phyloP scores from a whole-genome alignment of 345 rosid genomes.

The Luvunga scandens region DNA sequence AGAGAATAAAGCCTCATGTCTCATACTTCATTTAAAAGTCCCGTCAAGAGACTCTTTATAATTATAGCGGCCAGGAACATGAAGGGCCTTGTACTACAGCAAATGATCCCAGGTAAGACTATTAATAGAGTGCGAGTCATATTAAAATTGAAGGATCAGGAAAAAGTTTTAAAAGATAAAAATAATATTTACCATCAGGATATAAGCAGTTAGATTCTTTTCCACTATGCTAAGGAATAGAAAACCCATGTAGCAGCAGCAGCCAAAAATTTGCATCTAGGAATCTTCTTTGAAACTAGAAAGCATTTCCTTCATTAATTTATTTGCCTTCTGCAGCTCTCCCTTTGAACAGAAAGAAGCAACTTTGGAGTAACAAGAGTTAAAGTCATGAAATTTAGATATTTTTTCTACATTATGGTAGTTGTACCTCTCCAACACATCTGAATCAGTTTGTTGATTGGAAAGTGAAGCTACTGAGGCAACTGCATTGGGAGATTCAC shows the following conservation, averaged over 20 bases:
- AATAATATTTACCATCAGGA: background rate
- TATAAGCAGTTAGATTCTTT: background rate
- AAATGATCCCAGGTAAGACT: background rate
- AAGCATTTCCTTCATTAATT: conserved; percentile 41
- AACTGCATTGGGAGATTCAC: conserved; percentile 13
- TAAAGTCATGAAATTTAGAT: conserved; percentile 35
- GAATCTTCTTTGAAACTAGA: conserved; percentile 30
- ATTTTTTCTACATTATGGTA: conserved; percentile 7
- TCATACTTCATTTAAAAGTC: background rate
- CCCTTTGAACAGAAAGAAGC: conserved; percentile 70
- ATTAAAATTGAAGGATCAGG: background rate
- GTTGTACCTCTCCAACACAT: conserved; percentile 14
- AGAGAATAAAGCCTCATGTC: background rate
- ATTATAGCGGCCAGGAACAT: background rate
- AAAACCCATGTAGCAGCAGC: background rate
- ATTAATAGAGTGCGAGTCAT: too few species aligned
- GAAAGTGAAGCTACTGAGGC: conserved; percentile 11
- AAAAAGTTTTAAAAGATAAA: background rate
- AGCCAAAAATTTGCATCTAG: background rate
- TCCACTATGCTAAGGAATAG: background rate
- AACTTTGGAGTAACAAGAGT: conserved; percentile 46
- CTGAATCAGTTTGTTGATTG: conserved; percentile 14
- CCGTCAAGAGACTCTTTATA: background rate
- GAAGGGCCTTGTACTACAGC: background rate
- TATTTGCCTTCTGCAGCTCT: conserved; percentile 61